Conservation (phyloP, 495 filamentous ascomycete genomes). For the Neurospora sublineolata region DNA sequence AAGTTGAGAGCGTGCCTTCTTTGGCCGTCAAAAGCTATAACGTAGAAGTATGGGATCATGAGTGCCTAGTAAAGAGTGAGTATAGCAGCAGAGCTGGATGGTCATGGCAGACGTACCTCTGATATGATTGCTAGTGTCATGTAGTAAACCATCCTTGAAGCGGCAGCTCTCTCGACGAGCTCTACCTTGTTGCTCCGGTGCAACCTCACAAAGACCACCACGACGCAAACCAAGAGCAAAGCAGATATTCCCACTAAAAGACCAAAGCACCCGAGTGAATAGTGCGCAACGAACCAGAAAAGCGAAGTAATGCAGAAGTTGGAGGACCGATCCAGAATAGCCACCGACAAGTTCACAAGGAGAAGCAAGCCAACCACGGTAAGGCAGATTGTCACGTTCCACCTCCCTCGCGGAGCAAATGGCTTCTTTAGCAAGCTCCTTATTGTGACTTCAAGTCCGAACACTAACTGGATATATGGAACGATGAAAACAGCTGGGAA, state of each 20-base stretch:
- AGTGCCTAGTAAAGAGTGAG: slow-evolving; percentile 21
- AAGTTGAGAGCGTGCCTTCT: slow-evolving; percentile 21
- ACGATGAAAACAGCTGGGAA: slow-evolving; percentile 34
- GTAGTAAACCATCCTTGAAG: slow-evolving; percentile 40
- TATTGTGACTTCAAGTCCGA: slow-evolving; percentile 30
- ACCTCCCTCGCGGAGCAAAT: slow-evolving; percentile 30
- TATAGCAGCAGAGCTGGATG: not conserved
- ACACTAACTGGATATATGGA: slow-evolving; percentile 36
- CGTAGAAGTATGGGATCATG: slow-evolving; percentile 35
- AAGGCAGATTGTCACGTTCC: slow-evolving; percentile 32
- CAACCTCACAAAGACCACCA: slow-evolving; percentile 28
- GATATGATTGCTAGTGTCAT: slow-evolving; percentile 29
- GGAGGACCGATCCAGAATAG: slow-evolving; percentile 27
- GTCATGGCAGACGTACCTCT: slow-evolving; percentile 20
- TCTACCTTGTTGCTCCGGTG: slow-evolving; percentile 30
- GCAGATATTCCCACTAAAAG: slow-evolving; percentile 23
- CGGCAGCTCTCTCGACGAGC: slow-evolving; percentile 27
- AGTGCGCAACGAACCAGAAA: slow-evolving; percentile 40
- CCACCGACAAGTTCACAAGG: slow-evolving; percentile 31
- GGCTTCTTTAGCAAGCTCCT: slow-evolving; percentile 30
- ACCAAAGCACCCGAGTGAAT: slow-evolving; percentile 28
- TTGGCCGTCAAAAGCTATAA: slow-evolving; percentile 21
- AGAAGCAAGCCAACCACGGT: slow-evolving; percentile 25
- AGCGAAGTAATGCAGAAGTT: slow-evolving; percentile 36
- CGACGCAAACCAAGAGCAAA: slow-evolving; percentile 19